Evolutionary conservation across 2,329 filamentous ascomycete species (phyloP).

Genomic region (Diaporthe eres): DNA sequence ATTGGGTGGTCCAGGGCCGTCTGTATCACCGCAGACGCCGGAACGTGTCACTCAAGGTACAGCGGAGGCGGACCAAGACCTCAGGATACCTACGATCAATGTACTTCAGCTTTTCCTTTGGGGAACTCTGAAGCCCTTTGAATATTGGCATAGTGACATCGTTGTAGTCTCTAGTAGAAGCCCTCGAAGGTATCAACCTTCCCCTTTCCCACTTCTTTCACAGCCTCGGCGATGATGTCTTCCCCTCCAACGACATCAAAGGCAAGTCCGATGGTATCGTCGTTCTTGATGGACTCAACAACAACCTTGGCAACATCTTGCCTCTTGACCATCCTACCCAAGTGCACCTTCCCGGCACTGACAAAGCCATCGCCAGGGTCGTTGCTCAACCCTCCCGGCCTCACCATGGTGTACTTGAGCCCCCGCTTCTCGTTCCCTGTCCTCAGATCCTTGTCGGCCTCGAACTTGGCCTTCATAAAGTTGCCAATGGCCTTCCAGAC

Average conservation of each 20-base stretch:
- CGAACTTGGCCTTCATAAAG: conserved; percentile 59
- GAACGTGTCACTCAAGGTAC: neutral
- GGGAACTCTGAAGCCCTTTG: neutral
- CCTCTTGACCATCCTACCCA: conserved; percentile 54
- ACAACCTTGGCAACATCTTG: conserved; percentile 62
- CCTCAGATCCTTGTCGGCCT: conserved; percentile 56
- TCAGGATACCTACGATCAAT: neutral
- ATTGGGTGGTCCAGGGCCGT: neutral
- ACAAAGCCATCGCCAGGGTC: conserved; percentile 55
- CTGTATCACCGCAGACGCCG: neutral
- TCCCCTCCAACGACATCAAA: conserved; percentile 58
- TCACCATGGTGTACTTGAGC: conserved; percentile 61
- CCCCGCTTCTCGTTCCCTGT: conserved; percentile 53
- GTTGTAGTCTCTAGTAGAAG: conserved; percentile 41
- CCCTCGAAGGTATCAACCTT: conserved; percentile 51
- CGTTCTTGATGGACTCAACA: conserved; percentile 56
- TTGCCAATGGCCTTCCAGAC: conserved; percentile 56
- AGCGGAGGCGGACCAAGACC: neutral
- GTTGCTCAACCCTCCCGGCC: conserved; percentile 57
- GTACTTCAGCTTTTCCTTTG: neutral
- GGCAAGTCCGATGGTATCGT: conserved; percentile 56
- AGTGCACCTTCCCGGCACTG: conserved; percentile 57
- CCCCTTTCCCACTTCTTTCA: conserved; percentile 54
- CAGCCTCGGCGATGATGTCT: conserved; percentile 52
- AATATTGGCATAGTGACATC: neutral